These are phyloP conservation scores for Zizania latifolia DNA, from an alignment of 176 grass and related monocot genomes.

Conservation along the genomic window DNA sequence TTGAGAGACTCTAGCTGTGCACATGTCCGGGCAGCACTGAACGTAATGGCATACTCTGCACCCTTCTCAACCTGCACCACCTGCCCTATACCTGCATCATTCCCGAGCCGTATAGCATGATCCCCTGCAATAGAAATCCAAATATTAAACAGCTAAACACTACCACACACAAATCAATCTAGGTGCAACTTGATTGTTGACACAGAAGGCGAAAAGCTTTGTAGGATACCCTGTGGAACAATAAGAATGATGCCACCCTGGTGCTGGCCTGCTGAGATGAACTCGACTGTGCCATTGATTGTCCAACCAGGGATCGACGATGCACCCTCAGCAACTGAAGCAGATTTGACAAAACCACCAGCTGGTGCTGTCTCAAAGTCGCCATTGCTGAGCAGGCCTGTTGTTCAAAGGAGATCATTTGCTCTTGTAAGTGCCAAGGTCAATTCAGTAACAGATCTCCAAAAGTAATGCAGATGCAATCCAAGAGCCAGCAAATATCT, in stretches of 20 bases:
- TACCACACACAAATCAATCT: not conserved
- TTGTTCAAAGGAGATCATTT: conserved; percentile 22
- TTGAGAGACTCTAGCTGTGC: conserved; percentile 89
- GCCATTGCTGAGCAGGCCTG: conserved; percentile 82
- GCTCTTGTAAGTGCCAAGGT: not conserved
- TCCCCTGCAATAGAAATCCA: conserved; percentile 44
- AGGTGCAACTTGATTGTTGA: not conserved
- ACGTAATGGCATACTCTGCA: conserved; percentile 72
- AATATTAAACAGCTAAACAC: not conserved
- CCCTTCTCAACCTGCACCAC: conserved; percentile 77
- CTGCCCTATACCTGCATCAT: conserved; percentile 81
- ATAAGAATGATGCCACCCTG: conserved; percentile 99
- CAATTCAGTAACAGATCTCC: not conserved
- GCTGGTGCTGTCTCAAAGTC: conserved; percentile 71
- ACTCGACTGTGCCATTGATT: conserved; percentile 95
- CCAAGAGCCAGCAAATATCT: not conserved
- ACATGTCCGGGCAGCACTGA: conserved; percentile 90
- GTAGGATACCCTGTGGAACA: conserved; percentile 73
- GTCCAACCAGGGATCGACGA: conserved; percentile 69
- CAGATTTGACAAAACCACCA: conserved; percentile 61
- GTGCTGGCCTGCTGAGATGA: conserved; percentile 76
- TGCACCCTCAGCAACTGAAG: conserved; percentile 54
- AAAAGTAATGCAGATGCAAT: not conserved
- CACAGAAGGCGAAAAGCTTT: not conserved
- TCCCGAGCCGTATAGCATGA: conserved; percentile 77